phyloP scores from a whole-genome alignment of 2,329 filamentous ascomycete genomes.

The Graphilbum ipis-grandicollis region DNA sequence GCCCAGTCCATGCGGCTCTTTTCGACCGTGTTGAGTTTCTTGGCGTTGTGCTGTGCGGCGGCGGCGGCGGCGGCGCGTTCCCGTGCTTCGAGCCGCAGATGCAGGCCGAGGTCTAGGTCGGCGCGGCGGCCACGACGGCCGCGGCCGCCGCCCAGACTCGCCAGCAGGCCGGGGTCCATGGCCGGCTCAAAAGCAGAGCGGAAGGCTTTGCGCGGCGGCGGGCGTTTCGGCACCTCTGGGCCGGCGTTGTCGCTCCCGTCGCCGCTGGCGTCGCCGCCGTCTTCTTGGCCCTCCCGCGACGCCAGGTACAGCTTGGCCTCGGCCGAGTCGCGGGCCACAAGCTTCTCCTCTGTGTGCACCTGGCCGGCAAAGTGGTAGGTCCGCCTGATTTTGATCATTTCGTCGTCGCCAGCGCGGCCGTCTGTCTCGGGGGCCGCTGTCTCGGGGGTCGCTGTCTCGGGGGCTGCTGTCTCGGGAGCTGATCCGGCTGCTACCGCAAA shows the following conservation, averaged over 20 bases:
- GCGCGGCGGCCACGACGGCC: constrained; percentile 19
- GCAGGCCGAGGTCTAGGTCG: constrained; percentile 41
- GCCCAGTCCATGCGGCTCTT: constrained; percentile 62
- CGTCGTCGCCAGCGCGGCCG: constrained; percentile 9
- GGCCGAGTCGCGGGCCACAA: constrained; percentile 46
- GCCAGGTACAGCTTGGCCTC: constrained; percentile 48
- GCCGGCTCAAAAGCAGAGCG: constrained; percentile 46
- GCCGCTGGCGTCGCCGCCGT: constrained; percentile 10
- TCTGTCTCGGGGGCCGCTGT: background rate
- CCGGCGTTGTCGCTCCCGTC: constrained; percentile 12
- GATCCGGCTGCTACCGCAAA: constrained; percentile 1
- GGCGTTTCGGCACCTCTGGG: constrained; percentile 22
- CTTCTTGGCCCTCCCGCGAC: constrained; percentile 21
- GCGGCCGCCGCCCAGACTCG: background rate
- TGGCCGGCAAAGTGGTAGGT: constrained; percentile 62
- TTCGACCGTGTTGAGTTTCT: constrained; percentile 54
- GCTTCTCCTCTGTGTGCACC: constrained; percentile 53
- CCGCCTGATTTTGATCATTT: constrained; percentile 47
- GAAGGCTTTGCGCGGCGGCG: constrained; percentile 35
- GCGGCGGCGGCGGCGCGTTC: no score
- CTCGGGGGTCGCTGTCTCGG: background rate
- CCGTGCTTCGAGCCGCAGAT: constrained; percentile 31
- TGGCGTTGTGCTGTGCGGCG: constrained; percentile 28
- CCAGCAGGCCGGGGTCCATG: background rate
- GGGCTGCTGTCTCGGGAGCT: background rate